These are phyloP conservation scores for Trichoderma semiorbis DNA, from an alignment of 2,329 filamentous ascomycete species.

Conservation along the genomic window DNA sequence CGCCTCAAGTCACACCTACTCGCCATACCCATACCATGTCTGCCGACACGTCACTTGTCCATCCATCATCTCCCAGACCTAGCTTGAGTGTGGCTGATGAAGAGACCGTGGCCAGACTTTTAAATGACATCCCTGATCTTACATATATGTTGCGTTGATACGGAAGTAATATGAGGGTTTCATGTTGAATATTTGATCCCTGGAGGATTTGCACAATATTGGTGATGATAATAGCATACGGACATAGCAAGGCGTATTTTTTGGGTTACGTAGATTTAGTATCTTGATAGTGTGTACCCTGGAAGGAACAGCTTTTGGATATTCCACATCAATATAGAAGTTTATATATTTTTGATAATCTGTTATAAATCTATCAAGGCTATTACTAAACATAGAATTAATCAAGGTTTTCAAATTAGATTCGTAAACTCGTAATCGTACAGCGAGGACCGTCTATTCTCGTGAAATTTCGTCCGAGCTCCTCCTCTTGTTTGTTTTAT, in stretches of 20 bases:
- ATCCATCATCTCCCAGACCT: neutral
- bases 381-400: neutral
- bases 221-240: neutral
- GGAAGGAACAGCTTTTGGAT: neutral
- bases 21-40: neutral
- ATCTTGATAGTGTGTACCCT: neutral
- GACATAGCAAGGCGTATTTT: slow-evolving; percentile 4
- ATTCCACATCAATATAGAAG: neutral
- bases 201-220: neutral
- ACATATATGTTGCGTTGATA: slow-evolving; percentile 44
- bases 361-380: neutral
- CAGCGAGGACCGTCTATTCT: neutral
- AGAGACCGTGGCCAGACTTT: slow-evolving; percentile 33
- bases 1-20: neutral
- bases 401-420: neutral
- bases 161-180: neutral
- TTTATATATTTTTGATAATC: neutral
- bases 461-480: neutral
- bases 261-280: neutral
- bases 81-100: slow-evolving; percentile 28
- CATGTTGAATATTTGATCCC: neutral
- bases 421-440: neutral
- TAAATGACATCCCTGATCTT: slow-evolving; percentile 41
- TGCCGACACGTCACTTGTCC: neutral
- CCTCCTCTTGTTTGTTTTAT: slow-evolving; percentile 22